Base-by-base conservation (phyloP, 192 early-diverging fungal genomes). In the Piromyces finnis region DNA sequence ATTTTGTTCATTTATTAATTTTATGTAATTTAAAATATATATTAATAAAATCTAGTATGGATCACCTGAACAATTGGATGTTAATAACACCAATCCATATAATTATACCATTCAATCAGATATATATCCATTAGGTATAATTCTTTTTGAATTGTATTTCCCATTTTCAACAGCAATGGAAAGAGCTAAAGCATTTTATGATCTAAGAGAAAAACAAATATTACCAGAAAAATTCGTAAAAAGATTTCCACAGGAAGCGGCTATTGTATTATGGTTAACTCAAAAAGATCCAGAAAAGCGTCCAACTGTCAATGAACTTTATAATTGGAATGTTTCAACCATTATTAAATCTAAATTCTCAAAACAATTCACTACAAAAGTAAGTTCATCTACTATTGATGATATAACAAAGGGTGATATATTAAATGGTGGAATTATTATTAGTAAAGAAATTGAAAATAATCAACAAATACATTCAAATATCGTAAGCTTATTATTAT, bases 71-170 rank as follows among this genome's bases (percentile, higher is more conserved):
- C 82, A 82, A 29, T 12, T 82, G 6, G 82, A 83, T 68, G 51
- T 68, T 68, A 68, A 68, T n/a, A 68, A 68, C n/a, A 68, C 51
- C 3, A 68, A 11, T n/a, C 17, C 26, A 27, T 68, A 29, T 12
- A 77, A 27, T 28, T 88, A 90, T 82, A 84, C 84, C 18, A 78
- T 82, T 39, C 83, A 84, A 80, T 82, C 90, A 12, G 98, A 99
- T 82, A 95, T 99, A 15, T 99, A 97, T 84, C 95, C 95, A 12
- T 85, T 97, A 15, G 98, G 98, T 2, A 97, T 99, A 36, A 94
- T 99, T 51, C 92, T 99, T 78, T 98, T 98, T 83, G 98, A 99
- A 86, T 86, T 99, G 77, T 93, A 92, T 84, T 93, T 94, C 30
- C 95, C 96, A 29, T 92, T 97, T 81, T 82, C 88, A 13, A 97